phyloP scores from a whole-genome alignment of 106 monocot species.

The Posidonia australis region DNA sequence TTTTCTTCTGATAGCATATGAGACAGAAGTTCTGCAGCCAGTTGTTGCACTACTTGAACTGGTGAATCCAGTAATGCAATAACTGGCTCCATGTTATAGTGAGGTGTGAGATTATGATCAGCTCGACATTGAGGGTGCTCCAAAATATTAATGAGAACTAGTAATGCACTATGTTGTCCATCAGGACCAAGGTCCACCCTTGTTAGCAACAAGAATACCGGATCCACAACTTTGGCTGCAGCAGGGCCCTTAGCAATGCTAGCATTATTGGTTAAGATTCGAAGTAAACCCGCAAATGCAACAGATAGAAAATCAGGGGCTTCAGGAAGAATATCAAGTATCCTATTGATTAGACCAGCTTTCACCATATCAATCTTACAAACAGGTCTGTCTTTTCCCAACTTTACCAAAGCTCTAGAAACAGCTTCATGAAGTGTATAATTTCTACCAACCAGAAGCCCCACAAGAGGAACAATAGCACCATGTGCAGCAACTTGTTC shows the following conservation, averaged over 20 bases:
- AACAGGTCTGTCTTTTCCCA: constrained; percentile 82
- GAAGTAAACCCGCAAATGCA: constrained; percentile 65
- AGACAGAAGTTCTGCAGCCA: constrained; percentile 95
- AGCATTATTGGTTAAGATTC: constrained; percentile 93
- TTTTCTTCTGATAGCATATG: constrained; percentile 80
- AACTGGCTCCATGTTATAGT: constrained; percentile 62
- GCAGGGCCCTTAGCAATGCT: constrained; percentile 83
- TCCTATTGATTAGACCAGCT: constrained; percentile 68
- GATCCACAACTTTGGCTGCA: constrained; percentile 81
- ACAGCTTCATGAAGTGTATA: constrained; percentile 73
- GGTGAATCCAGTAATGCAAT: constrained; percentile 68
- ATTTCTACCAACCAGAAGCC: constrained; percentile 65
- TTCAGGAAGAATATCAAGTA: constrained; percentile 67
- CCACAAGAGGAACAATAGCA: constrained; percentile 70
- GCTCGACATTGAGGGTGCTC: constrained; percentile 80
- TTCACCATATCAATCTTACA: constrained; percentile 96
- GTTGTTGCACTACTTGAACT: constrained; percentile 77
- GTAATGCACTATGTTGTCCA: constrained; percentile 77
- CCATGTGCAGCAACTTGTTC: constrained; percentile 75
- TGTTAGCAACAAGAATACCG: constrained; percentile 52
- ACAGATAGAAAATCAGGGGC: constrained; percentile 82
- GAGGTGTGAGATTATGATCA: constrained; percentile 54
- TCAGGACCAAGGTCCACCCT: constrained; percentile 64
- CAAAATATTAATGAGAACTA: constrained; percentile 91
- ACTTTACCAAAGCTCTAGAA: constrained; percentile 66